Conservation (phyloP, 345 rosid species). For the Ceriops tagal region DNA sequence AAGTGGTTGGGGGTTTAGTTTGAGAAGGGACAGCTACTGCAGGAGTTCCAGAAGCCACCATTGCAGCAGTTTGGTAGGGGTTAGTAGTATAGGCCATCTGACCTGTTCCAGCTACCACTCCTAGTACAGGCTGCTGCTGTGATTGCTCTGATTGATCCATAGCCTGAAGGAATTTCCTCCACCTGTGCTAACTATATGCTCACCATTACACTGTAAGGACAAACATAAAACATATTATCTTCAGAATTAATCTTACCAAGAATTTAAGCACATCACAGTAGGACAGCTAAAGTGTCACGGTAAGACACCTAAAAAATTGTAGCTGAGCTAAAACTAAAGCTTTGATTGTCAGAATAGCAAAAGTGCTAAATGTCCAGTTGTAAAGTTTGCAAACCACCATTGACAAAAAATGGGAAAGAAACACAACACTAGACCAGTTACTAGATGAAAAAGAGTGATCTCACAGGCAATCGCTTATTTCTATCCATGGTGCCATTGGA, state of each 20-base stretch:
- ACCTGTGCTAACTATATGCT: conserved; percentile 12
- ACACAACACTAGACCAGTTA: neutral
- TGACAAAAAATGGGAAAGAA: neutral
- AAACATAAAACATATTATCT: conserved; percentile 6
- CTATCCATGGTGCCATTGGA: no score
- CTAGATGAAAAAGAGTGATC: neutral
- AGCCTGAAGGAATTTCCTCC: neutral
- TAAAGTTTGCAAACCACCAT: neutral
- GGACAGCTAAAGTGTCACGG: no score
- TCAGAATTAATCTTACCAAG: neutral
- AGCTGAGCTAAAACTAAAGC: no score
- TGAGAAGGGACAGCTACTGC: conserved; percentile 36
- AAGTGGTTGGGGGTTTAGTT: conserved; percentile 24
- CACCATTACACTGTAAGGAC: conserved; percentile 21
- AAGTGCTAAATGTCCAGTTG: neutral
- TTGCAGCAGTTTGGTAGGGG: conserved; percentile 46
- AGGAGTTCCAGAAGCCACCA: conserved; percentile 49
- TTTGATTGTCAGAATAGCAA: no score
- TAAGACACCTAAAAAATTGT: neutral
- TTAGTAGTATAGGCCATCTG: conserved; percentile 43
- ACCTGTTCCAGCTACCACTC: conserved; percentile 38
- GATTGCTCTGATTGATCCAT: conserved; percentile 62
- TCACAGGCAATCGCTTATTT: no score
- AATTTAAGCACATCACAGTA: no score
- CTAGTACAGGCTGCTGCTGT: conserved; percentile 40